Base-by-base conservation (phyloP, 495 filamentous ascomycete species). In the Opeltia flavorubescens region DNA sequence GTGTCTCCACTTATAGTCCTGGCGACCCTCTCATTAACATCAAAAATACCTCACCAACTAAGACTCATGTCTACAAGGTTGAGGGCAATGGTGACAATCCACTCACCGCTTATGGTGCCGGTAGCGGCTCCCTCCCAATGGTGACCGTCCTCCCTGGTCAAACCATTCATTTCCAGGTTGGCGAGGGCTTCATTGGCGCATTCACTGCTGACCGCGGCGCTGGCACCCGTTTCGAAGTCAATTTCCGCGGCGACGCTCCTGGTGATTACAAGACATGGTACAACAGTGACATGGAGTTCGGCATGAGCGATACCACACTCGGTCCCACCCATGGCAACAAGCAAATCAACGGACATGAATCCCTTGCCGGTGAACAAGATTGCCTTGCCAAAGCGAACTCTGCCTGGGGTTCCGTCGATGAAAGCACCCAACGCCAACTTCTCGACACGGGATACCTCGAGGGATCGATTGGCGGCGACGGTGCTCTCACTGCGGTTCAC, bases 301-400 rank as follows among this genome's bases (percentile, higher is more conserved):
- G 51, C 17, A 50, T 50, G 47, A 31, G 24, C 8, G n/a, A 50
- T 28, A 34, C 46, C 35, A 53, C 47, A 7, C 27, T 53, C 13
- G 51, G 47, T 7, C 51, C 51, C 12, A 17, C 28, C 5, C 17
- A 44, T 13, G 31, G 48, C 24, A 35, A 35, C 11, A 27, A 33
- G 2, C 47, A 43, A 7, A 13, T 11, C 0, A 24, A 50, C 24
- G 51, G 51, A 20, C 18, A 18, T 5, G 11, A 20, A 5, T 41
- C 51, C 2, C 35, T 50, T 2, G 34, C 51, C n/a, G 51, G 51
- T 1, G 51, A 53, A 15, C 47, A 49, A 12, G 47, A 53, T 36
- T 36, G 34, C 21, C 47, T 53, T 5, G 51, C 51, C 17, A 53
- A 53, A 39, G 51, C 51, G 1, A 53, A 53, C 38, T 43, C 46